Base-by-base conservation (phyloP, 1,139 yeast species). In the Keqinozyma sinolaborantium region DNA sequence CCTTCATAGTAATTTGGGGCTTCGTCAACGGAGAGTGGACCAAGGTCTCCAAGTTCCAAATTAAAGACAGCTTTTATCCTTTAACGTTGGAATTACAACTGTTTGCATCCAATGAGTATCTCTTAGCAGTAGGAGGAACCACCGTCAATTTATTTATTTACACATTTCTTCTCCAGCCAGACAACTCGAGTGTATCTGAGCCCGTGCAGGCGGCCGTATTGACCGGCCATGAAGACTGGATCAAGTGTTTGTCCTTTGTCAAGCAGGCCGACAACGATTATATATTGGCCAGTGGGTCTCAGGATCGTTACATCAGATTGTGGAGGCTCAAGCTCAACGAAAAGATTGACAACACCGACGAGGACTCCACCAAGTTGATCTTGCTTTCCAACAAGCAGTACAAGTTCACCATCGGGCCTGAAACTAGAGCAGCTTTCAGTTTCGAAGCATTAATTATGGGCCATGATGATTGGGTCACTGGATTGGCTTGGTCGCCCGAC, bases 401-500 rank as follows among this genome's bases (percentile, higher is more conserved):
- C 51, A 58, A 58, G 30, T 82, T 82, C 46, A 38, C 48, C 8
- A 49, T 75, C 10, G 63, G 57, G 1, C 48, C 48, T 10, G 33
- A 38, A 6, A 41, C 53, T 4, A 56, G 61, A 33, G 74, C 71
- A 32, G 77, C 87, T 0, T 71, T 87, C 36, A 79, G 78, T 42
- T 88, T 88, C 51, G 98, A 94, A 52, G 97, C 98, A 0, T 73
- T 94, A 40, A 78, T 94, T 20, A 83, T 92, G 83, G 98, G 98
- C 7, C 98, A 94, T 55, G 99, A 94, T 53, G 99, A 94, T 56
- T 94, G 98, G 98, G 82, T 94, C 18, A 79, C 92, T 9, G 80
- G 88, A 6, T 65, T 92, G 28, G 69, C 73, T 34, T 94, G 98
- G 97, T 85, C 83, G 48, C 82, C 83, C 16, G 23, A 34, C 3